Base-by-base conservation (phyloP, 345 rosid genomes). In the Populus deltoides region DNA sequence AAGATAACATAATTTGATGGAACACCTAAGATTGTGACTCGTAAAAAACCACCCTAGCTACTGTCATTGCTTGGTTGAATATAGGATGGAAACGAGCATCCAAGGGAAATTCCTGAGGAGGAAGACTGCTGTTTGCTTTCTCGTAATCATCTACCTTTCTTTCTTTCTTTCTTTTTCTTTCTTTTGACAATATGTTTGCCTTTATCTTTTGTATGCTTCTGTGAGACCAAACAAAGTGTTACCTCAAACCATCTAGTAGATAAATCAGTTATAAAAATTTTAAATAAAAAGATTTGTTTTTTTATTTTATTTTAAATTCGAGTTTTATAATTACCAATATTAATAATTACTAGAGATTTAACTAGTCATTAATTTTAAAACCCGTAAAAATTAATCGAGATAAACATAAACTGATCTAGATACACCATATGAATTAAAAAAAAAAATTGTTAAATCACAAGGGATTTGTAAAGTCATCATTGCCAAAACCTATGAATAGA, bases 1-100 rank as follows among this genome's bases (percentile, higher is more conserved):
- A 76, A 65, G 39, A 75, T 70, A 81, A 81, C 72, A 72, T 68
- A 53, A 45, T 41, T 16, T 16, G 66, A 78, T 78, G 75, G 80
- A 82, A 62, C 77, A 78, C 25, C 36, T 16, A 25, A 13, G 71
- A 74, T 49, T 7, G 31, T 51, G 67, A 66, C 63, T 31, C 6
- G 24, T 15, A 25, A 17, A 5, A 27, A 25, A 39, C 35, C 35
- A 39, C 8, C 27, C n/a, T 22, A 22, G 27, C 27, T 22, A 22
- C 62, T 55, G 11, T 55, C 27, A 55, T 22, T 55, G 62, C 62
- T 7, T 55, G 62, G 62, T 8, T 55, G 62, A 57, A 8, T 57
- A 3, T n/a, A 57, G 27, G 12, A n/a, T n/a, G 27, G 12, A 8
- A 1, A 9, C 62, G 8, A 57, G 25, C 24, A 22, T 57, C 62